phyloP scores from a whole-genome alignment of 176 grass and related monocot genomes.

The Zea luxurians region DNA sequence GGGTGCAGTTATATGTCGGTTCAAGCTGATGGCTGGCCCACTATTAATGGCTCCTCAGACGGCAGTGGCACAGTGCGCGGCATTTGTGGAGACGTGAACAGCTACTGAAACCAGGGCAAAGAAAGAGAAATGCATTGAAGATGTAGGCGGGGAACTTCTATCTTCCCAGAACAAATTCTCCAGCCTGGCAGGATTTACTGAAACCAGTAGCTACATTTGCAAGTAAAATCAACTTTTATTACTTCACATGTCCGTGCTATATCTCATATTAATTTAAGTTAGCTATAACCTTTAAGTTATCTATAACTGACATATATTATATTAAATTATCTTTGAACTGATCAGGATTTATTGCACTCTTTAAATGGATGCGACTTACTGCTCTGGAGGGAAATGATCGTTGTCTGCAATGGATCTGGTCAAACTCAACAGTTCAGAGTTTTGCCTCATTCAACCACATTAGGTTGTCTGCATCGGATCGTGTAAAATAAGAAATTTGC shows the following conservation, averaged over 20 bases:
- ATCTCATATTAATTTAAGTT: not conserved
- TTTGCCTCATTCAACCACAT: not conserved
- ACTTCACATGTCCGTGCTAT: not conserved
- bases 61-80: not conserved
- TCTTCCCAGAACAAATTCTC: not conserved
- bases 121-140: not conserved
- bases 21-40: not conserved
- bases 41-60: constrained; percentile 3
- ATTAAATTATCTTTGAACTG: constrained; percentile 34
- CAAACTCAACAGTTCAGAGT: not conserved
- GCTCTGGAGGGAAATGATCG: not conserved
- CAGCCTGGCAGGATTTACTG: not conserved
- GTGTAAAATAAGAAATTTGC: too few relatives aligned
- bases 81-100: constrained; percentile 10
- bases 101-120: not conserved
- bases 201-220: not conserved
- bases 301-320: constrained; percentile 27
- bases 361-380: constrained; percentile 35
- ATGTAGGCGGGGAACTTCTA: not conserved
- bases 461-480: too few relatives aligned
- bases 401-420: constrained; percentile 14
- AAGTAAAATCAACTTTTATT: not conserved
- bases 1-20: not conserved
- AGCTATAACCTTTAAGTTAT: constrained; percentile 37
- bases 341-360: constrained; percentile 1